phyloP scores from a whole-genome alignment of 73 alveolate genomes.

The Paramecium tetraurelia region DNA sequence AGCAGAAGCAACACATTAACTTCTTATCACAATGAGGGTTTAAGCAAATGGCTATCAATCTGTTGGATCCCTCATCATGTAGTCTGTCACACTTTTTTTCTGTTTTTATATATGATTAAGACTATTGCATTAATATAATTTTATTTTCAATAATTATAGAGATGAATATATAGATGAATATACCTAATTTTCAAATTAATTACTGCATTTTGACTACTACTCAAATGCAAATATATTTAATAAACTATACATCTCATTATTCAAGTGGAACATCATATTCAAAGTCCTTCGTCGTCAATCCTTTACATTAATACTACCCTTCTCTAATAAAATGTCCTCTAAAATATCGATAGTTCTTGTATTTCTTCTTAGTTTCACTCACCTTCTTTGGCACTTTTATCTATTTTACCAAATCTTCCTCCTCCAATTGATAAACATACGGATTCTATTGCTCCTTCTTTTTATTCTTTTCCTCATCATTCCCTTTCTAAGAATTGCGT shows the following conservation, averaged over 20 bases:
- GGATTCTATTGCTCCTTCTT: not conserved
- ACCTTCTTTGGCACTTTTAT: not conserved
- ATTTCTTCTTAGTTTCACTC: not conserved
- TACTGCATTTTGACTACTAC: not conserved
- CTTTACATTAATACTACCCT: not conserved
- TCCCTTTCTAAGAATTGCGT: not conserved
- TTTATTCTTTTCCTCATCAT: not conserved
- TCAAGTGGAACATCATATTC: constrained; percentile 9
- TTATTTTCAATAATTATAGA: not conserved
- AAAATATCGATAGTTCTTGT: not conserved
- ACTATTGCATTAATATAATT: not conserved
- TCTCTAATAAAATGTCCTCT: constrained; percentile 4
- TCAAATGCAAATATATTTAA: not conserved
- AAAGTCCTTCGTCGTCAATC: not conserved
- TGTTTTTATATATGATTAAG: not conserved
- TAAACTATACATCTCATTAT: not conserved
- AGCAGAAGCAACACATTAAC: constrained; percentile 12
- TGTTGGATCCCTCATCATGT: not conserved
- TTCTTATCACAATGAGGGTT: not conserved
- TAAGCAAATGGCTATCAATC: not conserved
- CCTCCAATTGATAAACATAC: not conserved
- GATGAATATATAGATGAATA: not conserved
- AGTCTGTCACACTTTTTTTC: not conserved
- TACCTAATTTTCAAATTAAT: not conserved
- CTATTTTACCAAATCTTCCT: not conserved